These are phyloP conservation scores for Brettanomyces sp. DNA, from an alignment of 805 yeast species.

Conservation along the genomic window DNA sequence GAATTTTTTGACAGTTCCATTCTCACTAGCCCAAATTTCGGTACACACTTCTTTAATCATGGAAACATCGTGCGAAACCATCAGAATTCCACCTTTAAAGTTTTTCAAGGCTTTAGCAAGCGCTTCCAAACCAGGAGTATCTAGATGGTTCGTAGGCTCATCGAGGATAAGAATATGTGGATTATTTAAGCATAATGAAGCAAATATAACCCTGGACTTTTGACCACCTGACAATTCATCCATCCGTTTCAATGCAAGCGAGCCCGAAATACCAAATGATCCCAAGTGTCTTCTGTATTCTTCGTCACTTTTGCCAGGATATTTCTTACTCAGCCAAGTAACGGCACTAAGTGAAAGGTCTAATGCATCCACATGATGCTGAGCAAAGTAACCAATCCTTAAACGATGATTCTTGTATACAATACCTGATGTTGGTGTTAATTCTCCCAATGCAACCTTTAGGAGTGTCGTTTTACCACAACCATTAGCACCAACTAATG, in stretches of 20 bases:
- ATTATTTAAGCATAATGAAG: constrained; percentile 79
- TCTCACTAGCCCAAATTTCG: constrained; percentile 93
- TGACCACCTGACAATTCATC: constrained; percentile 93
- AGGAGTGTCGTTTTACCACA: constrained; percentile 96
- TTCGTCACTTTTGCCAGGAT: constrained; percentile 92
- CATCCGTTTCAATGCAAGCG: constrained; percentile 88
- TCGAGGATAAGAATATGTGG: constrained; percentile 91
- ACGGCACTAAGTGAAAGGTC: constrained; percentile 80
- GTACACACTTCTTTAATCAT: constrained; percentile 83
- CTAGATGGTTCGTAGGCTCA: constrained; percentile 98
- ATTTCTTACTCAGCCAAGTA: constrained; percentile 82
- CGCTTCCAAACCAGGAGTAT: constrained; percentile 96
- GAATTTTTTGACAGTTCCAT: constrained; percentile 69
- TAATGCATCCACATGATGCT: constrained; percentile 98
- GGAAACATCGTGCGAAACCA: constrained; percentile 97
- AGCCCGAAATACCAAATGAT: constrained; percentile 93
- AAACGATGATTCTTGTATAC: constrained; percentile 76
- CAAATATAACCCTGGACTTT: constrained; percentile 96
- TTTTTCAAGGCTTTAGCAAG: constrained; percentile 78
- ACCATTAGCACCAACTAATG: constrained; percentile 98
- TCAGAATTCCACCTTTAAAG: constrained; percentile 91
- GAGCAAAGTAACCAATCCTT: constrained; percentile 95
- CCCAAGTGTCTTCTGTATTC: constrained; percentile 96
- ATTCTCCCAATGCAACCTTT: constrained; percentile 72
- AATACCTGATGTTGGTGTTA: constrained; percentile 67